Base-by-base conservation (phyloP, 1,284 basidiomycete genomes). In the Cryptococcus deneoformans region DNA sequence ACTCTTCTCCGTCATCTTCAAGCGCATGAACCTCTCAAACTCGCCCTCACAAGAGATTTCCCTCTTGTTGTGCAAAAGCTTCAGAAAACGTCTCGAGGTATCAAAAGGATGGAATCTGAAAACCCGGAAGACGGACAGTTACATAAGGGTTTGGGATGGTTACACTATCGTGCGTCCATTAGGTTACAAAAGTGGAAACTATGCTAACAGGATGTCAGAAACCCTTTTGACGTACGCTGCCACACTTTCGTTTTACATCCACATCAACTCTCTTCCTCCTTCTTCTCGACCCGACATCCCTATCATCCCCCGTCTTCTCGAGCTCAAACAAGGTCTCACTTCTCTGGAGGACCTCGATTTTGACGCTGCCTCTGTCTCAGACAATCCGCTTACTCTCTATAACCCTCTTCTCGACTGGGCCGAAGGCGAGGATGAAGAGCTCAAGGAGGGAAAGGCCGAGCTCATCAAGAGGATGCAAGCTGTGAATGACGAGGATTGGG, bases 161-260 rank as follows among this genome's bases (percentile, higher is more conserved):
- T 78, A 43, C 77, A 79, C 62, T 79, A 77, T 59, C 79, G 76
- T 77, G 49, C 66, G 75, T 49, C 24, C 46, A 16, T 29, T 46
- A 35, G 36, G 12, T 16, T 11, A 9, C 36, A 2, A 24, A 29
- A 5, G 12, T 51, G 16, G 12, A n/a, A 9, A 16, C 16, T 6
- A 35, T 37, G n/a, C 39, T 46, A 14, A 46, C 16, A 5, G 10
- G n/a, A 35, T 10, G 44, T 51, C 72, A 92, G 91, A 97, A 81
- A 85, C 91, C 1, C 81, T 96, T 2, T 79, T 95, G 46, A 90
- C 93, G 8, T 99, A 99, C 74, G 83, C 89, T 8, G 90, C 92
- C 1, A 88, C 87, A 1, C 86, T 98, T 47, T 89, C 93, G 0
- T 98, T 94, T 80, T 98, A 96, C 79, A 82, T 99, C 52, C 87